A percentile compares a stretch with the other conserved stretches of the same genome.
These are phyloP conservation scores for Dryas octopetala DNA, from an alignment of 306 rosid genomes.

Conservation along the genomic window DNA sequence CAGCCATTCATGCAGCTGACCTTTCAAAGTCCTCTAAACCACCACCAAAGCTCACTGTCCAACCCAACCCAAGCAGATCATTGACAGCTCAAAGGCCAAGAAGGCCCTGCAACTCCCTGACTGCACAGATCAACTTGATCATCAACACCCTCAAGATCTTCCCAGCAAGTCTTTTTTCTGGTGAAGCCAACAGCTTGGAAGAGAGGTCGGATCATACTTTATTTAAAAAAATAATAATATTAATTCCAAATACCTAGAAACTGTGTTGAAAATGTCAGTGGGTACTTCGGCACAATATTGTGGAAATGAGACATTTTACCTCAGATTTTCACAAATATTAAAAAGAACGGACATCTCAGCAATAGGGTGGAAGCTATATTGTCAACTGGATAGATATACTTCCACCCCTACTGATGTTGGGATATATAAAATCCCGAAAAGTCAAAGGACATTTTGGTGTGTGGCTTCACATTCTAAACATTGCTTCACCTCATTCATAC, in stretches of 20 bases:
- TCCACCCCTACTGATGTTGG: too few relatives aligned
- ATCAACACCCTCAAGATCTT: slow-evolving; percentile 2
- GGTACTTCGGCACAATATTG: too few relatives aligned
- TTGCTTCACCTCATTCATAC: not conserved
- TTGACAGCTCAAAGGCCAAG: not conserved
- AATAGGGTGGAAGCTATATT: too few relatives aligned
- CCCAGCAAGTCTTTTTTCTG: not conserved
- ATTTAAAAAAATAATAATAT: too few relatives aligned
- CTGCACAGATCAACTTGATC: not conserved
- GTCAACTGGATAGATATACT: too few relatives aligned
- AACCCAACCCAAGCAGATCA: not conserved
- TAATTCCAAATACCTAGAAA: too few relatives aligned
- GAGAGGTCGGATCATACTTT: not conserved
- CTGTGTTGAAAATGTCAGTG: too few relatives aligned
- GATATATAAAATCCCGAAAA: not conserved
- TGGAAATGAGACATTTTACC: not conserved
- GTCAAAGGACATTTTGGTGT: not conserved
- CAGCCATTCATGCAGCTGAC: not conserved
- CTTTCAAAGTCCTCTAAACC: not conserved
- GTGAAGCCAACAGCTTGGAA: not conserved
- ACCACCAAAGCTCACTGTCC: not conserved
- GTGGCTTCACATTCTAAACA: not conserved
- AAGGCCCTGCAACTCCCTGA: not conserved
- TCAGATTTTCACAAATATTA: not conserved
- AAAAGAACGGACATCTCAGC: too few relatives aligned